A percentile compares a stretch with the other conserved stretches of the same genome.
These are phyloP conservation scores for Aegilops tauschii DNA, from an alignment of 176 grass and related monocot species.

Conservation along the genomic window DNA sequence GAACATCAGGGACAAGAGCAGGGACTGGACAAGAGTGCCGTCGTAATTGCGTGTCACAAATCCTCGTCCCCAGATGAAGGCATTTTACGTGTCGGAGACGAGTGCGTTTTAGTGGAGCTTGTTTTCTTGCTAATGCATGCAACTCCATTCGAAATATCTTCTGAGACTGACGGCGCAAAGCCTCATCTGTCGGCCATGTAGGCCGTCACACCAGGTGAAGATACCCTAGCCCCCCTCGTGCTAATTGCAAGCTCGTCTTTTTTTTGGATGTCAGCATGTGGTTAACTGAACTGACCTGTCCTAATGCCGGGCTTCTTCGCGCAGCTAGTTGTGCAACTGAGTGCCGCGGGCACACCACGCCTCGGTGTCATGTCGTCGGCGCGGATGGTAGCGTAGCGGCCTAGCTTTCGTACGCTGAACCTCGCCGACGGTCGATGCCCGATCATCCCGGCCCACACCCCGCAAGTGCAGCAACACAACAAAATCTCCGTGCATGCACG, in stretches of 20 bases:
- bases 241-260: not conserved
- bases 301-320: too few species aligned
- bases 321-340: too few species aligned
- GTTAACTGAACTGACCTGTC: not conserved
- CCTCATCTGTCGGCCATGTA: not conserved
- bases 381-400: not conserved
- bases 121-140: not conserved
- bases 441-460: too few species aligned
- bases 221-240: not conserved
- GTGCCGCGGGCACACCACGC: too few species aligned
- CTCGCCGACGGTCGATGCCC: slow-evolving; percentile 3
- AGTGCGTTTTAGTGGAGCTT: not conserved
- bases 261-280: not conserved
- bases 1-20: too few species aligned
- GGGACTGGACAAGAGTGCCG: too few species aligned
- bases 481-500: not conserved
- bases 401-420: not conserved
- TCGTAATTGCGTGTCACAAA: too few species aligned
- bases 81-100: too few species aligned
- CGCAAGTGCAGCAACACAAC: not conserved
- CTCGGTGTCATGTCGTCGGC: not conserved
- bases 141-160: not conserved
- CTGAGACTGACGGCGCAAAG: not conserved
- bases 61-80: too few species aligned
- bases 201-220: too few species aligned